Conservation (phyloP, 1,284 basidiomycete species). For the Volvariella surrecta region DNA sequence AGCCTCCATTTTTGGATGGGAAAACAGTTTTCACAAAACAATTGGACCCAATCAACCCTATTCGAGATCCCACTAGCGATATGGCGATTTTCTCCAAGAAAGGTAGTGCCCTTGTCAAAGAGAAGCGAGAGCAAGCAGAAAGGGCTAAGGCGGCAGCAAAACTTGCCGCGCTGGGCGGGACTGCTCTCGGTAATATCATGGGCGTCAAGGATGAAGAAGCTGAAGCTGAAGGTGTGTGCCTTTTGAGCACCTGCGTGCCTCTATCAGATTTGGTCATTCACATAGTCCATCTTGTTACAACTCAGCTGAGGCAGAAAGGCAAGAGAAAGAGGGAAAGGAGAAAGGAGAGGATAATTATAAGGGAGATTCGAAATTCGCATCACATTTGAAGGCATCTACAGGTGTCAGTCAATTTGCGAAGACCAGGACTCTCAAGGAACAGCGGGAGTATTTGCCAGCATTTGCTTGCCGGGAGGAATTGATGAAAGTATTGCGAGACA, state of each 20-base stretch:
- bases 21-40: constrained; percentile 96
- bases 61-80: constrained; percentile 89
- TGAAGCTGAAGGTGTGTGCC: constrained; percentile 68
- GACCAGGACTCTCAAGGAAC: constrained; percentile 84
- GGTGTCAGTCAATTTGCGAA: constrained; percentile 83
- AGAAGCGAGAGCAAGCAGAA: constrained; percentile 94
- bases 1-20: constrained; percentile 97
- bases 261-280: constrained; percentile 66
- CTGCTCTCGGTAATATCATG: constrained; percentile 92
- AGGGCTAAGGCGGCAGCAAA: constrained; percentile 94
- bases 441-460: constrained; percentile 94
- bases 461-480: constrained; percentile 97
- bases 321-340: constrained; percentile 41
- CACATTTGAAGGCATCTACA: constrained; percentile 73
- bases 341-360: constrained; percentile 74
- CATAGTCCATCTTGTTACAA: constrained; percentile 35
- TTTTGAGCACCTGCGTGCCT: constrained; percentile 10
- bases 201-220: constrained; percentile 95
- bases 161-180: constrained; percentile 87
- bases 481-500: constrained; percentile 86
- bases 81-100: constrained; percentile 96
- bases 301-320: constrained; percentile 51
- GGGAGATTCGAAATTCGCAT: constrained; percentile 94
- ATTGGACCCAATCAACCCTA: constrained; percentile 94
- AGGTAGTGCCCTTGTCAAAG: constrained; percentile 87